Evolutionary conservation across 129 eudicot species (phyloP), one percentile per base, ranked within the genome.

Genomic region (Flaveria brownii): DNA sequence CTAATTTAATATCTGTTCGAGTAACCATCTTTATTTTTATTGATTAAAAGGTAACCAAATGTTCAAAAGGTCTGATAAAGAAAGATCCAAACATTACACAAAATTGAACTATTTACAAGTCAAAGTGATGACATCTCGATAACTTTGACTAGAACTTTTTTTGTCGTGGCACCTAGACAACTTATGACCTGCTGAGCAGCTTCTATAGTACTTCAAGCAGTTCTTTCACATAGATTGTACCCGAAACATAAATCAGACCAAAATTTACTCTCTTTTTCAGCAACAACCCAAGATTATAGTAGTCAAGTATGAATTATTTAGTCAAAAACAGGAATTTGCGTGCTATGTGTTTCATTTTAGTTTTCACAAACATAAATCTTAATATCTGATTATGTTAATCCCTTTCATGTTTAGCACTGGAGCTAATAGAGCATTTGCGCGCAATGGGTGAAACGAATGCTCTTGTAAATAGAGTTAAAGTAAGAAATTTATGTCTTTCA

Each of bases 371-470:
- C 73, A 15, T 60, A 23, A 51, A 17, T 74, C 13, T 52, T 43
- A 63, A 52, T 64, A 51, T 6, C 14, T 52, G 46, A 71, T 71
- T 54, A 51, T 13, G 16, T 64, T 26, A 33, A 9, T 43, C 30
- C 8, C 49, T 77, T 74, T 73, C 51, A 62, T 87, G 78, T 70
- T 73, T 84, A 91, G 97, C 97, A 61, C 57, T 94, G 90, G 97
- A 94, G 87, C 84, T 94, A 75, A 91, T 91, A 61, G 93, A 94
- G 82, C 98, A 94, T 85, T 86, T 94, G 68, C 98, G 96, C 11
- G 81, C 96, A 45, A 91, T 94, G 98, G 98, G 98, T 46, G 97
- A 94, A 88, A 89, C 97, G 23, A 94, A 87, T 80, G 98, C 98
- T 80, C 87, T 94, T 73, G 67, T 91, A 17, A 88, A 94, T 46